phyloP scores from a whole-genome alignment of 352 stramenopile genomes.

The Globisporangium orthogonon region DNA sequence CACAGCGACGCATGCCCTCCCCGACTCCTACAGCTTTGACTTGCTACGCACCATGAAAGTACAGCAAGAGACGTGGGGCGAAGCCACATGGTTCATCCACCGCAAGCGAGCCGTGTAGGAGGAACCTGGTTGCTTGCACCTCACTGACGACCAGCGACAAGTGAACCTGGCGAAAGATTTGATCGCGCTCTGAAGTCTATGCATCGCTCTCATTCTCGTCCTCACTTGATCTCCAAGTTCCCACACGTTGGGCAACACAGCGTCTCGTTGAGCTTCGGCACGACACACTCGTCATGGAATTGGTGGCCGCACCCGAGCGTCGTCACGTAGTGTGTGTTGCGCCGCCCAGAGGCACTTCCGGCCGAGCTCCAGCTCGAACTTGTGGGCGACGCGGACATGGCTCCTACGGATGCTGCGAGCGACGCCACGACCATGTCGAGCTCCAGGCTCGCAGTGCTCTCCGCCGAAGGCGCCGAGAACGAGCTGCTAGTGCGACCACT shows the following conservation, averaged over 20 bases:
- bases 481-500: slow-evolving; percentile 11
- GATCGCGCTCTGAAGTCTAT: not conserved
- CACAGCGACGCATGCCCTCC: slow-evolving; percentile 47
- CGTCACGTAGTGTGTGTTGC: slow-evolving; percentile 53
- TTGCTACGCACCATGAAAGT: slow-evolving; percentile 32
- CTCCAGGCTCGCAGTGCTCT: slow-evolving; percentile 10
- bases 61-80: slow-evolving; percentile 51
- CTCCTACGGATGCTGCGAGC: not conserved
- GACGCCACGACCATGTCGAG: slow-evolving; percentile 8
- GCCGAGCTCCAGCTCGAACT: slow-evolving; percentile 8
- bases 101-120: slow-evolving; percentile 25
- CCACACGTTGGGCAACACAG: slow-evolving; percentile 62
- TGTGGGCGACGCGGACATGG: not conserved
- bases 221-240: slow-evolving; percentile 22
- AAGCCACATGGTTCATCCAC: slow-evolving; percentile 51
- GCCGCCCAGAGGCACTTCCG: slow-evolving; percentile 4
- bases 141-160: too few species aligned
- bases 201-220: slow-evolving; percentile 1
- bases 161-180: too few species aligned
- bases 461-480: not conserved
- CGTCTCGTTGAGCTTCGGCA: slow-evolving; percentile 67
- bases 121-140: not conserved
- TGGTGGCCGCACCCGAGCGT: slow-evolving; percentile 68
- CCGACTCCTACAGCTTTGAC: slow-evolving; percentile 39
- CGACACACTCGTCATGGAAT: slow-evolving; percentile 83